Evolutionary conservation across 176 grass and related monocot genomes (phyloP).

Genomic region (sorghum (Sorghum bicolor)): Sorghum_bicolor_NCBIv3 NC_012871.2:74341501-74342000

Average conservation of each 20-base stretch:
- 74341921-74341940: conserved; percentile 41
- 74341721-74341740: conserved; percentile 90
- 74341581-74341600: conserved; percentile 60
- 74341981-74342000: conserved; percentile 52
- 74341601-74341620: conserved; percentile 46
- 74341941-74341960: conserved; percentile 69
- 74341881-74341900: conserved; percentile 29
- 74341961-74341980: conserved; percentile 47
- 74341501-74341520: conserved; percentile 65
- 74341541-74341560: conserved; percentile 62
- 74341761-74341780: conserved; percentile 38
- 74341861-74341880: conserved; percentile 43
- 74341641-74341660: conserved; percentile 65
- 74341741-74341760: conserved; percentile 68
- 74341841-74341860: conserved; percentile 60
- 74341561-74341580: conserved; percentile 53
- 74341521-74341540: conserved; percentile 54
- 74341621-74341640: conserved; percentile 70
- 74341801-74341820: conserved; percentile 33
- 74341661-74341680: conserved; percentile 47
- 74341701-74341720: conserved; percentile 54
- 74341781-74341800: conserved; percentile 45
- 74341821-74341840: conserved; percentile 44
- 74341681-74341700: conserved; percentile 36
- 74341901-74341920: conserved; percentile 56